These are phyloP conservation scores for Neotropicomus parvogracilis DNA, from an alignment of 1,284 basidiomycete species.

Conservation along the genomic window DNA sequence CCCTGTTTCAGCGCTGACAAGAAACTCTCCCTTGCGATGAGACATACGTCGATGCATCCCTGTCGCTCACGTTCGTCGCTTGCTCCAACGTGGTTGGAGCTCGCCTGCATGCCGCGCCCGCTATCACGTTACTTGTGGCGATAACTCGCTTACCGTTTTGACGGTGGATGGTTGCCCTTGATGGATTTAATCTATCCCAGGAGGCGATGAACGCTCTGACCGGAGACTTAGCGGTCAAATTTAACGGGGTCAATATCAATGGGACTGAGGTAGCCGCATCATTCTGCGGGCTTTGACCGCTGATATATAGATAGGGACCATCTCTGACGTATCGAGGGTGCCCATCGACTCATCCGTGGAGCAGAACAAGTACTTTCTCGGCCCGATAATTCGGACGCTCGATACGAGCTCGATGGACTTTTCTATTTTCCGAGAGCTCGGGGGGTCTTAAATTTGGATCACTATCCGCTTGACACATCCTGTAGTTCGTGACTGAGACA, in stretches of 20 bases:
- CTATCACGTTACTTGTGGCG: conserved; percentile 30
- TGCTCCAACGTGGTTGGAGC: too few species aligned
- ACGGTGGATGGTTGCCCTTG: conserved; percentile 33
- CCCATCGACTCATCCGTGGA: conserved; percentile 9
- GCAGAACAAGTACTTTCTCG: background rate
- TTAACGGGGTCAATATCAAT: conserved; percentile 27
- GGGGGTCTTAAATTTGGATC: too few species aligned
- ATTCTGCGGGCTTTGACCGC: conserved; percentile 22
- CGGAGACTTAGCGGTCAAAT: conserved; percentile 24
- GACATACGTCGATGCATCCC: too few species aligned
- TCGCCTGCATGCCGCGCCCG: conserved; percentile 33
- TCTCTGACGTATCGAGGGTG: background rate
- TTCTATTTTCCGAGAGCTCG: background rate
- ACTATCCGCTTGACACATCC: background rate
- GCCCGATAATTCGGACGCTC: background rate
- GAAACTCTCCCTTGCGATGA: too few species aligned
- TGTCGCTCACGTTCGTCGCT: too few species aligned
- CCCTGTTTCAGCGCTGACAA: conserved; percentile 15
- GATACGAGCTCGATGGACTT: background rate
- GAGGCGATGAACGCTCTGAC: conserved; percentile 37
- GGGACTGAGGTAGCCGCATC: conserved; percentile 24
- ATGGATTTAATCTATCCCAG: conserved; percentile 36
- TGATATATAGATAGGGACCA: background rate
- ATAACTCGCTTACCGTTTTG: conserved; percentile 22
- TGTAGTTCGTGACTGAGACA: background rate